Percentiles rank a stretch among this genome's conserved stretches.
Evolutionary conservation across 495 filamentous ascomycete genomes (phyloP).

Genomic region (Aspergillus haitiensis): DNA sequence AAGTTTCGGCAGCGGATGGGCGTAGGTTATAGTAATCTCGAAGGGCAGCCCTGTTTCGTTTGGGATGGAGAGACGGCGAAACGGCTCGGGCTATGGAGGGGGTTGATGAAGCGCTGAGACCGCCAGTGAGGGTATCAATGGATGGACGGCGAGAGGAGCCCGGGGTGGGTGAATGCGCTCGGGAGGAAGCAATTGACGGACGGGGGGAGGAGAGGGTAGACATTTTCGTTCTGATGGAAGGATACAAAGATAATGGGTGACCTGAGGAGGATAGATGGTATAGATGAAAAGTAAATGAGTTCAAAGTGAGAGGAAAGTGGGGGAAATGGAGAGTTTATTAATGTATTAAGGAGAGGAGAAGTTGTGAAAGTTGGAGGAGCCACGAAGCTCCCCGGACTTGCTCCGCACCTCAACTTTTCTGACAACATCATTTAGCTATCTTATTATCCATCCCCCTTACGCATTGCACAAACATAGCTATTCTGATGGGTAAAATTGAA

Average conservation of each 20-base stretch:
- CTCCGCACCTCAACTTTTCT: no score
- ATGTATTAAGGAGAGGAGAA: slow-evolving; percentile 16
- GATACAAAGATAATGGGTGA: no score
- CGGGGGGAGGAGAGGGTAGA: slow-evolving; percentile 75
- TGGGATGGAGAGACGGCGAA: slow-evolving; percentile 48
- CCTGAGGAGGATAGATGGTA: slow-evolving; percentile 8
- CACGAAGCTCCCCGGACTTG: no score
- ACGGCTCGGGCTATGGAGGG: slow-evolving; percentile 48
- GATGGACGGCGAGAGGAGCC: slow-evolving; percentile 74
- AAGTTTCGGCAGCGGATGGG: slow-evolving; percentile 41
- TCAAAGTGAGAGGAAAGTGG: not conserved
- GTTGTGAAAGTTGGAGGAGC: not conserved
- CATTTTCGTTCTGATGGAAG: slow-evolving; percentile 46
- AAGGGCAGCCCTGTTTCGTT: slow-evolving; percentile 77
- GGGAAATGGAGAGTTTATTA: slow-evolving; percentile 17
- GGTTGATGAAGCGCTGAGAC: slow-evolving; percentile 54
- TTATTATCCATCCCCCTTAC: not conserved
- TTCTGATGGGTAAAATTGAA: no score
- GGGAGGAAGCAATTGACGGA: slow-evolving; percentile 66
- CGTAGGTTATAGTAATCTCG: slow-evolving; percentile 93
- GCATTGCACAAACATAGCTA: not conserved
- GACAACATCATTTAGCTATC: not conserved
- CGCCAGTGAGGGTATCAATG: slow-evolving; percentile 55
- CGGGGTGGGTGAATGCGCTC: slow-evolving; percentile 57
- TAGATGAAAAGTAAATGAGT: no score